A percentile compares a stretch with the other conserved stretches of the same genome.
Evolutionary conservation across 2,329 filamentous ascomycete species (phyloP).

Genomic region (Pseudocercospora vitis): DNA sequence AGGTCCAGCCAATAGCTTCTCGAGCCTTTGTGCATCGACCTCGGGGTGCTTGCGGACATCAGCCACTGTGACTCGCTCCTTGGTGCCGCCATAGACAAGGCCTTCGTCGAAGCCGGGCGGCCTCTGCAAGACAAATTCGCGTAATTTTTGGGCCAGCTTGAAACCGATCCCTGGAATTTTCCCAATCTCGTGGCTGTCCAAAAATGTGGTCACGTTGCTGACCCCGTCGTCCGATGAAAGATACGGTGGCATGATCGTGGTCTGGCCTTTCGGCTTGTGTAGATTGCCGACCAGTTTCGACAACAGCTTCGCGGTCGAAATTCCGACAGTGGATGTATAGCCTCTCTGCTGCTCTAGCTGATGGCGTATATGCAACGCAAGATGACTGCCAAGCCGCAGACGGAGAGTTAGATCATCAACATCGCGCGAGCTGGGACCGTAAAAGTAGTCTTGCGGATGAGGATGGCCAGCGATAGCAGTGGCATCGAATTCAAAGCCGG

Average conservation of each 20-base stretch:
- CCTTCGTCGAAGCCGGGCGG: constrained; percentile 46
- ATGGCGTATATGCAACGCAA: constrained; percentile 71
- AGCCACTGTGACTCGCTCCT: constrained; percentile 62
- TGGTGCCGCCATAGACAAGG: constrained; percentile 51
- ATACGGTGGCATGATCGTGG: constrained; percentile 68
- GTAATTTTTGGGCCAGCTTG: constrained; percentile 69
- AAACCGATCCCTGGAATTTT: constrained; percentile 84
- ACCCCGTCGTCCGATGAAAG: constrained; percentile 19
- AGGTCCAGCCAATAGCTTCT: constrained; percentile 67
- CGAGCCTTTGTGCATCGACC: constrained; percentile 65
- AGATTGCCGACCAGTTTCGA: constrained; percentile 80
- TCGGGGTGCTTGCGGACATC: constrained; percentile 63
- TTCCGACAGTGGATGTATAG: constrained; percentile 83
- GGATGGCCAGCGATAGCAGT: constrained; percentile 64
- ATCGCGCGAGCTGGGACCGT: constrained; percentile 4
- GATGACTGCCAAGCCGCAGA: constrained; percentile 74
- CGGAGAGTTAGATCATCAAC: constrained; percentile 47
- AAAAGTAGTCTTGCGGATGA: constrained; percentile 46
- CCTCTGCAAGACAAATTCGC: constrained; percentile 58
- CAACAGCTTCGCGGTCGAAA: constrained; percentile 83
- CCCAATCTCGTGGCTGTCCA: constrained; percentile 73
- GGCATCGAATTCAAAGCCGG: constrained; percentile 79
- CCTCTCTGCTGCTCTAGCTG: constrained; percentile 73
- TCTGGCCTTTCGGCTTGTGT: constrained; percentile 87
- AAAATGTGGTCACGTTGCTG: constrained; percentile 64